A percentile compares a stretch with the other conserved stretches of the same genome.
phyloP scores from a whole-genome alignment of 2,329 filamentous ascomycete species.

The Fusarium buharicum region DNA sequence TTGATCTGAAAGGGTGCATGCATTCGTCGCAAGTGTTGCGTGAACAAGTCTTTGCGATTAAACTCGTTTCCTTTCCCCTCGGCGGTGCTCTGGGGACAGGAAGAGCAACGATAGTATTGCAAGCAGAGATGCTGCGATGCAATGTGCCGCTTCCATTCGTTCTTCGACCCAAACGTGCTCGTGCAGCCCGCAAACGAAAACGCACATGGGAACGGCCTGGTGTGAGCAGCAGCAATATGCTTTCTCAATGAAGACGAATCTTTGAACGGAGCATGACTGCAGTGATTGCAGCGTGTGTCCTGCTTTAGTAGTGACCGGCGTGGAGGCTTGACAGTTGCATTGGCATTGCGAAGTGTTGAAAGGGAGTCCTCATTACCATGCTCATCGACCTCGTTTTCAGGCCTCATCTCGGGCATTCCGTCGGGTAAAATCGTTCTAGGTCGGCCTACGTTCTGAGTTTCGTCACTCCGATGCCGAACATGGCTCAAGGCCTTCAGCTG shows the following conservation, averaged over 20 bases:
- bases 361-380: slow-evolving; percentile 43
- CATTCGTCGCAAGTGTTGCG: slow-evolving; percentile 94
- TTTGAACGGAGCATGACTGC: slow-evolving; percentile 73
- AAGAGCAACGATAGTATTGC: slow-evolving; percentile 72
- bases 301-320: slow-evolving; percentile 65
- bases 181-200: slow-evolving; percentile 85
- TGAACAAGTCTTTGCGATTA: slow-evolving; percentile 96
- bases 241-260: slow-evolving; percentile 73
- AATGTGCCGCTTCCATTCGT: slow-evolving; percentile 98
- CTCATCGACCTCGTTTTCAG: slow-evolving; percentile 53
- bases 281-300: slow-evolving; percentile 69
- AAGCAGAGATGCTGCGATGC: slow-evolving; percentile 85
- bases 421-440: slow-evolving; percentile 55
- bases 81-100: slow-evolving; percentile 63
- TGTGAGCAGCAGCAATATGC: slow-evolving; percentile 75
- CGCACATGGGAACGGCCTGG: slow-evolving; percentile 82
- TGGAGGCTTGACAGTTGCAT: slow-evolving; percentile 52
- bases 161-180: slow-evolving; percentile 90
- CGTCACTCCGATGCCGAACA: slow-evolving; percentile 65
- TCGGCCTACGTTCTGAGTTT: slow-evolving; percentile 48
- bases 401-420: slow-evolving; percentile 49
- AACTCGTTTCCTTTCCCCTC: slow-evolving; percentile 76
- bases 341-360: slow-evolving; percentile 40
- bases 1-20: slow-evolving; percentile 78
- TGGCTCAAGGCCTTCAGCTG: slow-evolving; percentile 74